Evolutionary conservation across 2,329 filamentous ascomycete genomes (phyloP), one percentile per base, ranked within the genome.

Genomic region (Neonectria sp.): DNA sequence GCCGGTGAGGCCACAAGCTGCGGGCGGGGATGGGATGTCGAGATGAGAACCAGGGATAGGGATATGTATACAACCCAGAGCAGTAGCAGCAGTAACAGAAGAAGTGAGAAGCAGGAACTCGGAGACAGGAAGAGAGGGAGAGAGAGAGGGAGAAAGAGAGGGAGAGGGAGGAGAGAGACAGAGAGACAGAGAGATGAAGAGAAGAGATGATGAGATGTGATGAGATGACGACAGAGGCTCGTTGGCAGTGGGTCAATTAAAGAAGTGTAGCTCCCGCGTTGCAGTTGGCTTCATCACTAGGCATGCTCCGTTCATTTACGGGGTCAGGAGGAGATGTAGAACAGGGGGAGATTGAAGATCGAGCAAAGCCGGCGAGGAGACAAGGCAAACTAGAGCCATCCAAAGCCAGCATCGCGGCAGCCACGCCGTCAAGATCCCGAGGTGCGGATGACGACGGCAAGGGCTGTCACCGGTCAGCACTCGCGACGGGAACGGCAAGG

Each of bases 231-330:
- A 43, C 55, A 59, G 43, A 9, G 64, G 55, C 25, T 60, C 43
- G 55, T 49, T 59, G 60, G 60, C 40, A 49, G 64, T 67, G 64
- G 64, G 64, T 60, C 64, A 63, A 35, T 55, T 40, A 60, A 63
- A 53, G 64, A 55, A 60, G 17, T 37, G 45, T 56, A 49, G 60
- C 55, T 67, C 40, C 46, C 59, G 31, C 33, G 46, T 33, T 66
- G 58, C 46, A 53, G 55, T 49, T 67, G 62, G 56, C 65, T 65
- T 64, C 31, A 65, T 46, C 46, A 58, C 65, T 65, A 60, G 61
- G 45, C 52, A 61, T 40, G 65, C 61, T 52, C 52, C 65, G 33
- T 61, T 52, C 37, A 53, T 29, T 58, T 33, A 65, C 65, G 61
- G 56, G 61, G 61, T 53, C 43, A 60, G 53, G 55, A 56, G 40